Base-by-base conservation (phyloP, 2,329 filamentous ascomycete genomes). In the Colletotrichum sp. region DNA sequence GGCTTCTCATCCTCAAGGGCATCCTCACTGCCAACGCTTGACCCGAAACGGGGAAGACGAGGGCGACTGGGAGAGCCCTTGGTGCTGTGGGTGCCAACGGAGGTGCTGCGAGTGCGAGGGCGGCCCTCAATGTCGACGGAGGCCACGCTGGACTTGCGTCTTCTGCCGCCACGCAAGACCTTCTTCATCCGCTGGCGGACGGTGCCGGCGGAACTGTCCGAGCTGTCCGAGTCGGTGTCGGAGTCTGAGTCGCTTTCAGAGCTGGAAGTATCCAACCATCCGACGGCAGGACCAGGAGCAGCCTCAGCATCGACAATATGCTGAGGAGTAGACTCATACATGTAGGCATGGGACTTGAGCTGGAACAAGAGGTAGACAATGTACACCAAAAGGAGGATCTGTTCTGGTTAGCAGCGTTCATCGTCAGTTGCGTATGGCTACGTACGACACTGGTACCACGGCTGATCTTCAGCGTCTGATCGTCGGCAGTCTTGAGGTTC, bases 261-360 rank as follows among this genome's bases (percentile, higher is more conserved):
- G 79, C 88, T 90, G 4, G 93, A 95, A 0, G 92, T 92, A 78
- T 97, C 94, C 81, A 98, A 90, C 85, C 96, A 95, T 36, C 94
- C 94, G 21, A 94, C 94, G 15, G 96, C 90, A 1, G 97, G 93
- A 78, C 96, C 96, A 26, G 96, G 96, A 62, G 95, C 94, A 0
- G 95, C 93, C 83, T 98, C 96, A 80, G 97, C 95, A 79, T 98
- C 96, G 78, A 98, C 97, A 76, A 98, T 94, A 80, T 96, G 93
- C 85, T 98, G 96, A 12, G 96, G 96, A 7, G 95, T 98, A 79
- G 95, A 97, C 84, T 96, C 94, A 80, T 98, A 98, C 88, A 98
- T 93, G 86, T 98, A 98, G 10, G 95, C 91, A 82, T 98, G 96
- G 2, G 95, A 97, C 85, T 98, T 98, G 77, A 98, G 91, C 86